Base-by-base conservation (phyloP, 1,139 yeast genomes). In the Geotrichum restrictum region DNA sequence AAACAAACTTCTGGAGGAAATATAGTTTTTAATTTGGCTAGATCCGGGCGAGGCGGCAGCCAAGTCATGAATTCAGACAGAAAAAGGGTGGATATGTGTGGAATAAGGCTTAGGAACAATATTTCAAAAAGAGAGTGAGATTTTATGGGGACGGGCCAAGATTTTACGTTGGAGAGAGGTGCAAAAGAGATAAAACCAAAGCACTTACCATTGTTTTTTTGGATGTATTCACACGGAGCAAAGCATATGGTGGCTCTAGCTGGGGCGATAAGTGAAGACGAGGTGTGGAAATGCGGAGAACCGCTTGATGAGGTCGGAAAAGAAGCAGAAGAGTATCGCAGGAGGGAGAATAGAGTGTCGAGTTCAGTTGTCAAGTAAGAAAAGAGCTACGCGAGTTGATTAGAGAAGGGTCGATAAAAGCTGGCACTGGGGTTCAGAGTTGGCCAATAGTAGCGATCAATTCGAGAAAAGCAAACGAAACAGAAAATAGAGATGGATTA, bases 191-290 rank as follows among this genome's bases (percentile, higher is more conserved):
- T 14, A 31, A 13, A 14, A 34, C 18, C 8, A 16, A 16, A 10
- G n/a, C n/a, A 40, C 44, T 21, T 40, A 40, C 44, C 44, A 40
- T 40, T 40, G 32, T 43, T 13, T 43, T 13, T 31, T 29, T 43
- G 19, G n/a, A 10, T 32, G 39, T 32, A 31, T 43, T 43, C 38
- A 43, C 24, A 14, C 38, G 29, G 18, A 18, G 38, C 38, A 16
- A 43, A 2, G 40, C 47, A 43, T 31, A 22, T 34, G 47, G 16
- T 43, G 29, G 10, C 29, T 39, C 19, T 32, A 8, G 38, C 38
- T 32, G 2, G 24, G 13, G 29, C 19, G 29, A 32, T 13, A 34
- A 43, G 29, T 29, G 47, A 4, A 18, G 44, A 40, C 19, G 32
- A 22, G 44, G 24, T 22, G 44, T 11, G 24, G 13, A 14, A 24